Base-by-base conservation (phyloP, 352 stramenopile genomes). In the Pythium diclinum region DNA sequence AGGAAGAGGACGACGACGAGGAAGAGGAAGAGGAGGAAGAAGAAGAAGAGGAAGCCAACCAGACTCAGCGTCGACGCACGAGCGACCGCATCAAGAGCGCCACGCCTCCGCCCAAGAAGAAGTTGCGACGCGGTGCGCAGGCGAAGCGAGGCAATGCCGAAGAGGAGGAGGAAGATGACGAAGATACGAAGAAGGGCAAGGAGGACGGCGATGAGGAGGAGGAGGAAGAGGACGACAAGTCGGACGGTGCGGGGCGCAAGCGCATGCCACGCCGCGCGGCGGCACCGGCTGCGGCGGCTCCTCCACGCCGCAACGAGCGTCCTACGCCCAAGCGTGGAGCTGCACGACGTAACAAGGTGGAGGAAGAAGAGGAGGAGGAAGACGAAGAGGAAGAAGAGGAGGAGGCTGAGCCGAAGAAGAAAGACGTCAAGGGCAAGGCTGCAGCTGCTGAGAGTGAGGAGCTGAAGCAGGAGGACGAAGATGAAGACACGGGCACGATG, bases 21-120 rank as follows among this genome's bases (percentile, higher is more conserved):
- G 78, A 80, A 0, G 78, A 87, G 0, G 80, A 85, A 0, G 78
- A 84, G 0, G 75, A 75, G 0, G 70, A 82, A 4, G 72, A 76
- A 8, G 73, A 83, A 6, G 74, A 76, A 5, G 68, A 78, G 14
- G 69, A 77, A 14, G 72, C 73, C 2, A 67, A 72, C 3, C 57
- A 79, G 11, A 55, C 61, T 0, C 65, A 80, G 11, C 57, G 68
- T 8, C 68, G 62, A 14, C 59, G 65, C 34, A 67, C 59, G 38
- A 67, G 65, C 23, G 54, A 72, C 13, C 59, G 66, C 33, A 70
- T 70, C 42, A 68, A 61, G 60, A 57, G 53, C 17, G 55, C 56
- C 14, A 65, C 55, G 28, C 55, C 60, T 44, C 49, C 66, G 25
- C 44, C 48, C 17, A 65, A 68, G 60, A 69, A 69, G 52, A 69